Percentiles rank a stretch among this genome's conserved stretches.
These are phyloP conservation scores for Hondaea fermentalgiana DNA, from an alignment of 108 stramenopile genomes.

Conservation along the genomic window DNA sequence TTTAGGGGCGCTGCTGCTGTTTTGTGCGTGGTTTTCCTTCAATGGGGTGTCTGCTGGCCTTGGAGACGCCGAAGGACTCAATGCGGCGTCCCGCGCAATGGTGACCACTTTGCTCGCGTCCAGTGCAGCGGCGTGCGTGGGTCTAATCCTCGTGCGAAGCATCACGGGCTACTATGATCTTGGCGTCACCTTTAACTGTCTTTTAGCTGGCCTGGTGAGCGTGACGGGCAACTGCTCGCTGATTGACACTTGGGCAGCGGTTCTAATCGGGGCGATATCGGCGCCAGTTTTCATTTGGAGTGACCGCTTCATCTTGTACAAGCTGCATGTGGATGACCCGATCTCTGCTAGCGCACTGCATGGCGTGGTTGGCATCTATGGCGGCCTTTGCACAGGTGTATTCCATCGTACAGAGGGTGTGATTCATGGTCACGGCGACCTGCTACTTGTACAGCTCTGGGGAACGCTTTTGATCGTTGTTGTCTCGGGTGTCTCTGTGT, in stretches of 20 bases:
- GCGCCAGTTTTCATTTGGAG: background rate
- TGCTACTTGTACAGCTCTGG: background rate
- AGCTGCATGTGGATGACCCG: background rate
- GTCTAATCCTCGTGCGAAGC: background rate
- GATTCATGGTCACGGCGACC: background rate
- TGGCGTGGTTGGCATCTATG: background rate
- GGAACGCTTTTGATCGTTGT: background rate
- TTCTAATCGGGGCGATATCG: background rate
- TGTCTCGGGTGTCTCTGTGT: background rate
- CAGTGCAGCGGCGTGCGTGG: background rate
- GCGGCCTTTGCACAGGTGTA: background rate
- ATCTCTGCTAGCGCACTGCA: background rate
- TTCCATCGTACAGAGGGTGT: background rate
- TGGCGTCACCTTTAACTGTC: background rate
- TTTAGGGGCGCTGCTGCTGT: background rate
- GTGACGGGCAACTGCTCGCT: background rate
- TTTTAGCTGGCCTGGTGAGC: background rate
- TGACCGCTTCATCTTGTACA: background rate
- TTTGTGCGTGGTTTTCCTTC: conserved; percentile 27
- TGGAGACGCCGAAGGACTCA: background rate
- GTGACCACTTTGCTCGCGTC: conserved; percentile 19
- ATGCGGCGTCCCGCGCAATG: conserved; percentile 22
- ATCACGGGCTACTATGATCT: background rate
- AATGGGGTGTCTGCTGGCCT: conserved; percentile 18
- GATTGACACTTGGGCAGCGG: background rate